phyloP scores from a whole-genome alignment of 352 stramenopile species.

The Phytophthora pluvialis region DNA sequence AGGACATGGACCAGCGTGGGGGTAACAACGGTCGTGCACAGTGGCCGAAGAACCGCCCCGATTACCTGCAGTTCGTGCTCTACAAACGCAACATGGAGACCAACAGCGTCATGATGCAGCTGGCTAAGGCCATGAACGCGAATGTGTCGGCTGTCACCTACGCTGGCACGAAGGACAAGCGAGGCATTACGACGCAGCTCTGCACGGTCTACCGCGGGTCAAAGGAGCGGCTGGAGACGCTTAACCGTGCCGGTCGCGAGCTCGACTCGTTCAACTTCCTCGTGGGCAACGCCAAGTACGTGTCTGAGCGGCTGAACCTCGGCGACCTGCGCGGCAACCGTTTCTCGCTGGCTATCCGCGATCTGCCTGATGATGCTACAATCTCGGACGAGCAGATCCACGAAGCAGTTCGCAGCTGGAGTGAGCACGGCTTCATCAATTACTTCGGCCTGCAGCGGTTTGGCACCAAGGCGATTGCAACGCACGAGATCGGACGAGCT shows the following conservation, averaged over 20 bases:
- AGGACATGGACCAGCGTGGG: constrained; percentile 74
- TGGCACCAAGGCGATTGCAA: constrained; percentile 90
- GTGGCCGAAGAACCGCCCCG: constrained; percentile 73
- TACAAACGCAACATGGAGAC: constrained; percentile 99
- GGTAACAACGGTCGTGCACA: constrained; percentile 30
- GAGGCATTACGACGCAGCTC: constrained; percentile 95
- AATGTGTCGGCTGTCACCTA: constrained; percentile 88
- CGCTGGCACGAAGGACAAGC: constrained; percentile 98
- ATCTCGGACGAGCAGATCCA: constrained; percentile 74
- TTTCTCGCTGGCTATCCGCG: constrained; percentile 95
- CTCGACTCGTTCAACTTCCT: constrained; percentile 90
- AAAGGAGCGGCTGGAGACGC: constrained; percentile 77
- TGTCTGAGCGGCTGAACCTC: constrained; percentile 90
- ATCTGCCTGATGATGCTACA: constrained; percentile 65
- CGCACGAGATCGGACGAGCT: constrained; percentile 91
- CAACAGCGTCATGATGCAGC: constrained; percentile 80
- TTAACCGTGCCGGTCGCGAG: constrained; percentile 72
- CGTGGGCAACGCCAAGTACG: constrained; percentile 94
- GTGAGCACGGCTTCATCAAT: constrained; percentile 95
- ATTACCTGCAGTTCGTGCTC: constrained; percentile 95
- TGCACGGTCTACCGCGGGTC: constrained; percentile 90
- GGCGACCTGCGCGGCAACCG: constrained; percentile 94
- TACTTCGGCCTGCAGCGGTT: constrained; percentile 99
- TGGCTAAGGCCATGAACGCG: constrained; percentile 76
- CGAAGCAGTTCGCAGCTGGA: constrained; percentile 76